Evolutionary conservation across 2,329 filamentous ascomycete genomes (phyloP).

Genomic region (Neofusicoccum kwambonambiense): DNA sequence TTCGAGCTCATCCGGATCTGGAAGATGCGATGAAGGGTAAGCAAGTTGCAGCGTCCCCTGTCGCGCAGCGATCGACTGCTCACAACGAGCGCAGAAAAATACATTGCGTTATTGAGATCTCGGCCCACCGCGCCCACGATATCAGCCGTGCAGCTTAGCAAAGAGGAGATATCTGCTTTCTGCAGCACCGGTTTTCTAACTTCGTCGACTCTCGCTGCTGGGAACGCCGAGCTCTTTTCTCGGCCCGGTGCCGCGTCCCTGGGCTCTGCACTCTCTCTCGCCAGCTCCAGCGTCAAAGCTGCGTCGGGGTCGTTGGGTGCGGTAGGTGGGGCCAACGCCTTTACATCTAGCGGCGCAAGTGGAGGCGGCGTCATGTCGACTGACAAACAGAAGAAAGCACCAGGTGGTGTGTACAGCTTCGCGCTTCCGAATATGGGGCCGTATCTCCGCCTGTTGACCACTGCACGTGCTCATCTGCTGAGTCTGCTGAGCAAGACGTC

Average conservation of each 20-base stretch:
- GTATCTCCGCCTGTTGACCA: slow-evolving; percentile 64
- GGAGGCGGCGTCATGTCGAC: slow-evolving; percentile 21
- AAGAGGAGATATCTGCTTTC: slow-evolving; percentile 55
- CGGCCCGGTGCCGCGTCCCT: slow-evolving; percentile 40
- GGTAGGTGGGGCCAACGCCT: slow-evolving; percentile 65
- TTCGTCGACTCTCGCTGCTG: slow-evolving; percentile 39
- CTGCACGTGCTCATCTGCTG: slow-evolving; percentile 61
- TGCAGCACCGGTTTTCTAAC: slow-evolving; percentile 69
- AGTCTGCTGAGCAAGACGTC: slow-evolving; percentile 57
- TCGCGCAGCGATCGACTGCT: not conserved
- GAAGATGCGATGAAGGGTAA: slow-evolving; percentile 42
- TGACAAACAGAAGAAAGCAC: not conserved
- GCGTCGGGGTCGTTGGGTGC: slow-evolving; percentile 68
- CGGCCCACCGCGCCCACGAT: slow-evolving; percentile 51
- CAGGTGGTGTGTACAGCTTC: slow-evolving; percentile 39
- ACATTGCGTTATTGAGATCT: slow-evolving; percentile 51
- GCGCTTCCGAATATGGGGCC: slow-evolving; percentile 66
- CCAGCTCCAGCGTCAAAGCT: slow-evolving; percentile 60
- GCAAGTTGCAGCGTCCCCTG: not conserved
- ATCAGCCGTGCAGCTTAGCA: slow-evolving; percentile 41
- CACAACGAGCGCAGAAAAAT: slow-evolving; percentile 39
- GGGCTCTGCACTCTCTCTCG: slow-evolving; percentile 59
- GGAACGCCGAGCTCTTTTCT: slow-evolving; percentile 42
- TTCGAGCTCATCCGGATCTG: slow-evolving; percentile 33
- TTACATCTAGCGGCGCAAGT: slow-evolving; percentile 61